Evolutionary conservation across 106 monocot genomes (phyloP).

Genomic region (Cymbidium sinense): DNA sequence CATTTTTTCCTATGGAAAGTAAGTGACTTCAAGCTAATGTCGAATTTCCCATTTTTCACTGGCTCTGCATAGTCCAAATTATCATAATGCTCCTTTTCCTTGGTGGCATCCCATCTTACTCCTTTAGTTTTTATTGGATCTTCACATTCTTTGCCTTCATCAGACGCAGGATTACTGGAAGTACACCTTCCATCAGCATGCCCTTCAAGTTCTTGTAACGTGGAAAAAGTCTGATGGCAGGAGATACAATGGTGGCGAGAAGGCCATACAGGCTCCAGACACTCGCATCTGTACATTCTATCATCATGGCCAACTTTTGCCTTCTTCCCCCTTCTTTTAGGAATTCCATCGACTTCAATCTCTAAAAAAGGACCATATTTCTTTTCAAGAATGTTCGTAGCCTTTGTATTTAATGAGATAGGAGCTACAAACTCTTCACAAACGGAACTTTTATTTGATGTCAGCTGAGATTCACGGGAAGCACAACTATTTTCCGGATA

Average conservation of each 20-base stretch:
- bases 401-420: constrained; percentile 43
- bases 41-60: constrained; percentile 25
- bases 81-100: constrained; percentile 36
- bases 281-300: constrained; percentile 84
- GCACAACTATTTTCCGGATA: constrained; percentile 20
- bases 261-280: constrained; percentile 90
- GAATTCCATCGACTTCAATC: constrained; percentile 35
- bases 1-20: constrained; percentile 39
- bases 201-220: constrained; percentile 39
- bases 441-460: constrained; percentile 13
- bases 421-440: constrained; percentile 16
- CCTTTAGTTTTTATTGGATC: constrained; percentile 37
- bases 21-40: constrained; percentile 22
- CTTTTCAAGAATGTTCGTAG: constrained; percentile 50
- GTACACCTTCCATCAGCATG: constrained; percentile 70
- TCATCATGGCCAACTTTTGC: constrained; percentile 44
- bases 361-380: constrained; percentile 72
- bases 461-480: constrained; percentile 18
- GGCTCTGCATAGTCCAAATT: constrained; percentile 20
- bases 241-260: constrained; percentile 74
- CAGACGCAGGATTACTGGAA: constrained; percentile 14
- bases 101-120: constrained; percentile 27
- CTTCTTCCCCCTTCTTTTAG: constrained; percentile 59
- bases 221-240: constrained; percentile 70
- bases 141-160: constrained; percentile 47